Conservation (phyloP, 192 early-diverging fungal genomes). For the Backusella morwellensis region DNA sequence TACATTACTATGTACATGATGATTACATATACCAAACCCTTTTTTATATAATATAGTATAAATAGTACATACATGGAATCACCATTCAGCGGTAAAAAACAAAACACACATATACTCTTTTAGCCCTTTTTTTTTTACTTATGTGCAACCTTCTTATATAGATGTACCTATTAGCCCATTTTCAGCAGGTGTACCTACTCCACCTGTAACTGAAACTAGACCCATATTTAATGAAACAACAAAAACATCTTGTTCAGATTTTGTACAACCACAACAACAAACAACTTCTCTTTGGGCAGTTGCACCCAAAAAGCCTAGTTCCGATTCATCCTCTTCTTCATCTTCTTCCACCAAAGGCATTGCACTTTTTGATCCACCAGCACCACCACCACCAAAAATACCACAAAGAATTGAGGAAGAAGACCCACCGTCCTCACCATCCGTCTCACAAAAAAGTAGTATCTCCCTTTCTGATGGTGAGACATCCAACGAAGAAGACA, state of each 20-base stretch:
- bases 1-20: neutral
- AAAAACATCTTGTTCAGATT: neutral
- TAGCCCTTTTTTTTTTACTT: neutral
- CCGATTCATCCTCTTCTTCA: neutral
- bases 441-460: neutral
- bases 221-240: neutral
- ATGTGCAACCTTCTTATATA: conserved; percentile 11
- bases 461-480: neutral
- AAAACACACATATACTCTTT: neutral
- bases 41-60: neutral
- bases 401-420: neutral
- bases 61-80: neutral
- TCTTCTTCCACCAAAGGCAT: neutral
- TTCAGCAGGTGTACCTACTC: neutral
- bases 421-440: neutral
- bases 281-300: conserved; percentile 1
- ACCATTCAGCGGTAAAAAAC: neutral
- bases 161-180: neutral
- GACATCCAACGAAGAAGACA: conserved; percentile 13
- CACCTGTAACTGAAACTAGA: neutral
- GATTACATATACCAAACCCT: neutral
- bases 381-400: neutral
- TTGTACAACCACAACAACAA: neutral
- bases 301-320: neutral
- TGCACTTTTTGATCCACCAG: conserved; percentile 6